Evolutionary conservation across 139 green algal genomes (phyloP).

Genomic region (Bryopsis sp.): DNA sequence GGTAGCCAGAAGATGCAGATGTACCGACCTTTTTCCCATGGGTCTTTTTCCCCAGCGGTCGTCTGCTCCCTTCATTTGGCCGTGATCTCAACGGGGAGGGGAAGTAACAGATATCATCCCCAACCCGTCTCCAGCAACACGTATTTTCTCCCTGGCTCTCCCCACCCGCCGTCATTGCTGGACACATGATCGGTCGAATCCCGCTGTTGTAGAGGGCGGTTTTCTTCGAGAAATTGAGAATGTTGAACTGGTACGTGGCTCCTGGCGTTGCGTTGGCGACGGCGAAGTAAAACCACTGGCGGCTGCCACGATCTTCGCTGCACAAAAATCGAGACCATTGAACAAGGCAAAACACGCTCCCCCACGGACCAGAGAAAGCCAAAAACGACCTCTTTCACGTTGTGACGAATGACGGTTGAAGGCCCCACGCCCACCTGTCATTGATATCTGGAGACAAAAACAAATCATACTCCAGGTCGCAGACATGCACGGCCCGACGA

Average conservation of each 20-base stretch:
- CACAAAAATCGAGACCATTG: background rate
- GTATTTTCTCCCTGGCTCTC: background rate
- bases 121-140: background rate
- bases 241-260: background rate
- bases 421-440: constrained; percentile 22
- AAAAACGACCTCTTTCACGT: background rate
- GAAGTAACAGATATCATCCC: background rate
- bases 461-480: constrained; percentile 57
- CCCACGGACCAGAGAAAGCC: background rate
- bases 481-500: constrained; percentile 45
- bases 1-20: too few species aligned
- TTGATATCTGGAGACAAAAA: constrained; percentile 50
- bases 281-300: background rate
- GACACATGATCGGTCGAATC: background rate
- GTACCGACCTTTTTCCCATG: too few species aligned
- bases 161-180: background rate
- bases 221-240: background rate
- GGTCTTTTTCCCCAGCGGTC: background rate
- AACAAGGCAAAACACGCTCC: background rate
- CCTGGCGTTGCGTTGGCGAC: background rate
- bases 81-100: background rate
- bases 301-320: background rate
- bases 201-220: background rate
- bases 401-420: constrained; percentile 5
- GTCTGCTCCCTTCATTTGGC: background rate